Percentiles rank a stretch among this genome's conserved stretches.
Conservation (phyloP, 2,329 filamentous ascomycete species). For the Cordyceps militaris region DNA sequence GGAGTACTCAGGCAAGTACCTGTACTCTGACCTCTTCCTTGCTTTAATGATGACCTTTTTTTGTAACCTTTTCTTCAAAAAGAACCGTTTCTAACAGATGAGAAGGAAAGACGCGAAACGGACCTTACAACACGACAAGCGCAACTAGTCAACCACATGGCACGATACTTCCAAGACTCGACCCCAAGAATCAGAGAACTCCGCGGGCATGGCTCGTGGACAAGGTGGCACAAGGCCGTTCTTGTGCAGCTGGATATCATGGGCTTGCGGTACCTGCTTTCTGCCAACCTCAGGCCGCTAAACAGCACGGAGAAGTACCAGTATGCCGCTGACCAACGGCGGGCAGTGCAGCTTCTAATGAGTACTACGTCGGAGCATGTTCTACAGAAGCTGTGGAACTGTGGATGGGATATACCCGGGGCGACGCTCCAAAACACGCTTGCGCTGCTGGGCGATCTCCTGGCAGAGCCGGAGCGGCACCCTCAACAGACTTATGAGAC, state of each 20-base stretch:
- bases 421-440: constrained; percentile 3
- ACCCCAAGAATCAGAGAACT: background rate
- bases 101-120: background rate
- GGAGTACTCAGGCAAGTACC: background rate
- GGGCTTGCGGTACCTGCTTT: background rate
- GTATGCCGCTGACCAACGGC: background rate
- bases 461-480: background rate
- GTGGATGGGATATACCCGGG: background rate
- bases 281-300: background rate
- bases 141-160: background rate
- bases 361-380: background rate
- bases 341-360: background rate
- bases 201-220: background rate
- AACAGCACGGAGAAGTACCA: background rate
- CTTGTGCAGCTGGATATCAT: background rate
- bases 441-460: background rate
- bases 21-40: background rate
- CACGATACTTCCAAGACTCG: background rate
- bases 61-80: background rate
- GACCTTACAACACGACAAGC: background rate
- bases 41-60: background rate
- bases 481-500: constrained; percentile 2
- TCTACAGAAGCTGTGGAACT: background rate
- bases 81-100: background rate
- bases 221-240: background rate